These are phyloP conservation scores for Monosporascus cannonballus DNA, from an alignment of 2,329 filamentous ascomycete genomes.

Conservation along the genomic window DNA sequence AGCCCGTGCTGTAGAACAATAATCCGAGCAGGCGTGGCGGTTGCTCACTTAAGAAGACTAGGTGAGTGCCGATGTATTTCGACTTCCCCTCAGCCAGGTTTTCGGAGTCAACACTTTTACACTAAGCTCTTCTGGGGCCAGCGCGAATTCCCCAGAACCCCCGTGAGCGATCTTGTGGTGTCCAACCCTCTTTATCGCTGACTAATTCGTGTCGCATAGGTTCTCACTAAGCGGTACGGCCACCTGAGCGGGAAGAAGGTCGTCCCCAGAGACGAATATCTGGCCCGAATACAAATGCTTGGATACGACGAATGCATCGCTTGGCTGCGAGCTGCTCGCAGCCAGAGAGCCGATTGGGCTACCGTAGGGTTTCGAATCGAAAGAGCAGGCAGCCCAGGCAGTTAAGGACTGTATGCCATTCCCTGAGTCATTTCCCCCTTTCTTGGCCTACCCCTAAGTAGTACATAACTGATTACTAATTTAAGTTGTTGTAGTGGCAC, in stretches of 20 bases:
- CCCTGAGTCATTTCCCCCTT: background rate
- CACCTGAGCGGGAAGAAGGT: conserved; percentile 57
- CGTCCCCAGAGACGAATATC: conserved; percentile 43
- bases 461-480: background rate
- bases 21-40: conserved; percentile 46
- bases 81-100: background rate
- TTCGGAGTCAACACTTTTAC: background rate
- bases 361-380: conserved; percentile 50
- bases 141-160: no score
- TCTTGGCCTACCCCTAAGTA: background rate
- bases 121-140: background rate
- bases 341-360: conserved; percentile 55
- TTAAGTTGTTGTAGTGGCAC: conserved; percentile 26
- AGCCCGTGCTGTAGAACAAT: conserved; percentile 38
- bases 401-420: conserved; percentile 30
- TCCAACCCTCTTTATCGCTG: background rate
- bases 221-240: conserved; percentile 59
- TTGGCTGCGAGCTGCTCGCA: conserved; percentile 43
- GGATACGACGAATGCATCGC: conserved; percentile 51
- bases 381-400: conserved; percentile 41
- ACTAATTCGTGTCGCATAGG: conserved; percentile 26
- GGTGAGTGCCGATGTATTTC: conserved; percentile 1
- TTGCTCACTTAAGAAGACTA: conserved; percentile 27
- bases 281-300: conserved; percentile 47
- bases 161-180: no score